Conservation (phyloP, 768 basidiomycete species). For the Mycena amicta region DNA sequence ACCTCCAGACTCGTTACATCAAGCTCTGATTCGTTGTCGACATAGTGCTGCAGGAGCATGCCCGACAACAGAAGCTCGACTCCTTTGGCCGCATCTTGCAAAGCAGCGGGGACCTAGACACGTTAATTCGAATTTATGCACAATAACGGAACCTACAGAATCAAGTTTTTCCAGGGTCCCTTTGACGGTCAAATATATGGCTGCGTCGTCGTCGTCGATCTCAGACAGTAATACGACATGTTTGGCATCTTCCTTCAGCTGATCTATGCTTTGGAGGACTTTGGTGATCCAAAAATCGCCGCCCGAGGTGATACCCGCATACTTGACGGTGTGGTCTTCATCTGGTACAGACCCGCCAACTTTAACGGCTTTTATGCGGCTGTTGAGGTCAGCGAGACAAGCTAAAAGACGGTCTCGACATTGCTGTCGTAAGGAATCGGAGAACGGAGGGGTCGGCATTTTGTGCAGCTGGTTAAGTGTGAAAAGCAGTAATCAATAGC, state of each 20-base stretch:
- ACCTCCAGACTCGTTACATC: slow-evolving; percentile 69
- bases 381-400: slow-evolving; percentile 73
- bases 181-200: slow-evolving; percentile 47
- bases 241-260: slow-evolving; percentile 67
- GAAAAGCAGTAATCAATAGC: background rate
- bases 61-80: slow-evolving; percentile 72
- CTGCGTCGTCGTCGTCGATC: slow-evolving; percentile 56
- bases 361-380: slow-evolving; percentile 53
- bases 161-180: slow-evolving; percentile 44
- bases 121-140: background rate
- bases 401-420: slow-evolving; percentile 73
- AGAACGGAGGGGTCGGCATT: slow-evolving; percentile 67
- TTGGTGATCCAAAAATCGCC: slow-evolving; percentile 82
- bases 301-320: slow-evolving; percentile 64
- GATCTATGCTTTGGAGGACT: slow-evolving; percentile 55
- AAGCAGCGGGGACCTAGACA: slow-evolving; percentile 39
- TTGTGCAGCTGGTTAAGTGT: slow-evolving; percentile 53
- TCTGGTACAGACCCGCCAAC: slow-evolving; percentile 44
- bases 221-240: slow-evolving; percentile 59
- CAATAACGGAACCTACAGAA: slow-evolving; percentile 37
- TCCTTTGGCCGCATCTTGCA: slow-evolving; percentile 64
- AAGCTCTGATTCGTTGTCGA: slow-evolving; percentile 52
- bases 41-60: slow-evolving; percentile 69
- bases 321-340: slow-evolving; percentile 56
- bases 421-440: slow-evolving; percentile 66